Evolutionary conservation across 176 grass and related monocot genomes (phyloP), one percentile per base, ranked within the genome.

Genomic region (Eleusine indica): DNA sequence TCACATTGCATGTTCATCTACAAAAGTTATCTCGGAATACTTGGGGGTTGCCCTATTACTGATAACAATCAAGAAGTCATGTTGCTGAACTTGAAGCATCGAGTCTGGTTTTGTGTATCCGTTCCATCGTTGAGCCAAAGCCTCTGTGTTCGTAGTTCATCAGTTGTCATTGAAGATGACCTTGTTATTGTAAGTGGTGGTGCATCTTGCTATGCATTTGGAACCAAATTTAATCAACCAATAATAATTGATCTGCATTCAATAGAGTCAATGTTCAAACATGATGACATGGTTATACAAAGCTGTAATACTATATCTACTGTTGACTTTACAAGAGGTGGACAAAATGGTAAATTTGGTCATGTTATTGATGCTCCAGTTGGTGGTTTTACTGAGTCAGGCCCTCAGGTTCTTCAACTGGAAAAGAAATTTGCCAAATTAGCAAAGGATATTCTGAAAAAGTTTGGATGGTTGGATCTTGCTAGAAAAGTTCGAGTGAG

Each of bases 171-270:
- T 85, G 74, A 75, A 81, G 96, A 95, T 76, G 76, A 93, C 44
- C 93, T 98, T 86, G 56, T 95, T 85, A 71, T 98, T 82, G 54
- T 98, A 74, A 91, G 96, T 74, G 96, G 96, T 39, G 91, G 96
- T 75, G 93, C 91, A 74, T 90, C 96, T 70, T 98, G 96, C 74
- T 98, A 98, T 93, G 96, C 96, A 80, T 98, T 98, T 87, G 93
- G 96, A 66, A 91, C 96, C 61, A 95, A 90, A 74, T 98, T 98
- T 49, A 93, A 66, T 84, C 51, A 81, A 53, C 93, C 96, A 87
- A 91, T 90, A 90, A 89, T 85, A 83, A 83, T 98, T 82, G 80
- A 93, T 80, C 70, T 98, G 78, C 85, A 84, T 84, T 87, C 84
- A 21, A 71, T 95, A 78, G 89, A 95, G 12, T 88, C 73, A 48